Percentiles rank a stretch among this genome's conserved stretches.
These are phyloP conservation scores for Eremomyces bilateralis DNA, from an alignment of 495 filamentous ascomycete species.

Conservation along the genomic window DNA sequence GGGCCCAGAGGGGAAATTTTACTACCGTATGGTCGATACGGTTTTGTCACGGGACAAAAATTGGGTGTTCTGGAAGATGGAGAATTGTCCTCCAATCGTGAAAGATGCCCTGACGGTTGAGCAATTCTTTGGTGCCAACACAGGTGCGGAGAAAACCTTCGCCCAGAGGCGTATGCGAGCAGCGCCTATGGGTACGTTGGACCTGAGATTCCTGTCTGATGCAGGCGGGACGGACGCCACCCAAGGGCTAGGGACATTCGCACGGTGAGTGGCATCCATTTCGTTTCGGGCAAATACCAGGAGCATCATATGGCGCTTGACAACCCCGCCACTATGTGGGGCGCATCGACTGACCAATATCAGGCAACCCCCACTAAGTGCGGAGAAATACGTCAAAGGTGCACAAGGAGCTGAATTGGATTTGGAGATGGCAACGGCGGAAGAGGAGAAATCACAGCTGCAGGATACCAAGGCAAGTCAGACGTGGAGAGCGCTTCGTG, in stretches of 20 bases:
- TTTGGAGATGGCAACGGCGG: constrained; percentile 52
- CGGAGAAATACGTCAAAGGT: constrained; percentile 27
- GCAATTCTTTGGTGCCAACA: constrained; percentile 43
- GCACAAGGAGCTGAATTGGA: constrained; percentile 58
- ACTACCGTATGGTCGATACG: constrained; percentile 88
- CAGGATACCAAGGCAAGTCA: constrained; percentile 58
- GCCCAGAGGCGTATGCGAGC: constrained; percentile 42
- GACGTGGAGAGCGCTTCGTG: constrained; percentile 66
- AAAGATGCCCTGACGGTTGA: constrained; percentile 40
- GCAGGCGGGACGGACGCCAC: constrained; percentile 28
- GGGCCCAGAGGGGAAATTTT: constrained; percentile 66
- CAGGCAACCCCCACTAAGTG: constrained; percentile 28
- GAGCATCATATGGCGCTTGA: too few species aligned
- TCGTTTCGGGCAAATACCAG: too few species aligned
- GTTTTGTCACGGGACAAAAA: constrained; percentile 89
- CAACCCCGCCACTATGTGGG: background rate
- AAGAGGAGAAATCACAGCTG: constrained; percentile 44
- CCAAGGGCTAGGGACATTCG: constrained; percentile 34
- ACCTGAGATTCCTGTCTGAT: constrained; percentile 57
- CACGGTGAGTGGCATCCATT: constrained; percentile 32
- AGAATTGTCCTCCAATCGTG: constrained; percentile 73
- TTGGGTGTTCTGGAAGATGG: constrained; percentile 95
- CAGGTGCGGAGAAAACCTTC: constrained; percentile 37
- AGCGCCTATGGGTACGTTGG: constrained; percentile 45
- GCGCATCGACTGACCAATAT: background rate